Conservation (phyloP, 805 yeast genomes). For the Jamesozyma piceae region DNA sequence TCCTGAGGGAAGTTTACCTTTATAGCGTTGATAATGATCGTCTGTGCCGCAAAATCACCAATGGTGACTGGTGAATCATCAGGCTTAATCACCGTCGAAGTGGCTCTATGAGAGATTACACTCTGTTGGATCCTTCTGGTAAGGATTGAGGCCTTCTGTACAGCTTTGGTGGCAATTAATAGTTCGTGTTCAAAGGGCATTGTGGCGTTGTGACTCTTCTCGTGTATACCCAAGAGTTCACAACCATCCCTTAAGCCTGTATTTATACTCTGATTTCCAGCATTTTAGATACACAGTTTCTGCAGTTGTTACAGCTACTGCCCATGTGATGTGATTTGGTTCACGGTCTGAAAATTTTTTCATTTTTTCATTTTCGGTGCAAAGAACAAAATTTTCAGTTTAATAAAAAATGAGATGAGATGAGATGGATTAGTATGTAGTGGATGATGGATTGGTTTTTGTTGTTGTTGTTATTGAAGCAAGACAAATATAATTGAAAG, state of each 20-base stretch:
- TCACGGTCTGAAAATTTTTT: too few species aligned
- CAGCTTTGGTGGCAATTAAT: slow-evolving; percentile 78
- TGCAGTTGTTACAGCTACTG: too few species aligned
- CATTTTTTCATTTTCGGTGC: not conserved
- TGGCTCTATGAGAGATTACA: slow-evolving; percentile 39
- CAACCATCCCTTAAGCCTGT: too few species aligned
- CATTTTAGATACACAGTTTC: too few species aligned
- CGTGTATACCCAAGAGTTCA: too few species aligned
- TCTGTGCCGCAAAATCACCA: slow-evolving; percentile 96
- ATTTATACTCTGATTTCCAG: too few species aligned
- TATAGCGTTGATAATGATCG: slow-evolving; percentile 78
- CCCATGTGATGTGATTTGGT: not conserved
- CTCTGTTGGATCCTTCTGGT: slow-evolving; percentile 55
- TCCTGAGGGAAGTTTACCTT: slow-evolving; percentile 72
- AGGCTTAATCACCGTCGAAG: slow-evolving; percentile 60
- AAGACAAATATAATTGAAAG: too few species aligned
- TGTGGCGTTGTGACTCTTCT: not conserved
- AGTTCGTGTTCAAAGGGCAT: slow-evolving; percentile 55
- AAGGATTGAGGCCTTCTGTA: slow-evolving; percentile 71
- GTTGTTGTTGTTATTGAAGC: too few species aligned
- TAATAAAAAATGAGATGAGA: not conserved
- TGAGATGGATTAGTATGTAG: not conserved
- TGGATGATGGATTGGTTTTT: too few species aligned
- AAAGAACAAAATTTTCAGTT: too few species aligned
- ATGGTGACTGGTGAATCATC: slow-evolving; percentile 93